Evolutionary conservation across 306 rosid genomes (phyloP).

Genomic region (Corylus heterophylla): DNA sequence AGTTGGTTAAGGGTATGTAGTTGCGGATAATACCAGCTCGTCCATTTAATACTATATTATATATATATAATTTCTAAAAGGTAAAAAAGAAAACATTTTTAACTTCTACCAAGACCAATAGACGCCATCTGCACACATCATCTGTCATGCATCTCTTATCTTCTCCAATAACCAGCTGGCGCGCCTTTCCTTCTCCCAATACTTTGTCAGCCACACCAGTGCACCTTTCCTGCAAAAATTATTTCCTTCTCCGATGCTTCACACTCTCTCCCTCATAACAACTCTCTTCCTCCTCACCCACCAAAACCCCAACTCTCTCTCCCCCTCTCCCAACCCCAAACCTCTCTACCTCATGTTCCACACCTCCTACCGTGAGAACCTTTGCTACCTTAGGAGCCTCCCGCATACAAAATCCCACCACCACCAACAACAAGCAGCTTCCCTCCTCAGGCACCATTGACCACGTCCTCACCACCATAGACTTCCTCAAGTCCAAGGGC

Average conservation of each 20-base stretch:
- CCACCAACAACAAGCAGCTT: slow-evolving; percentile 42
- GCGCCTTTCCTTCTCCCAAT: too few relatives aligned
- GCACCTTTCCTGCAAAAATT: too few relatives aligned
- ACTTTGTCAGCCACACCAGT: too few relatives aligned
- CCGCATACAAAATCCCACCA: slow-evolving; percentile 46
- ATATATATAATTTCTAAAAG: too few relatives aligned
- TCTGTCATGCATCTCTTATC: too few relatives aligned
- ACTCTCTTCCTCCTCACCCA: slow-evolving; percentile 17
- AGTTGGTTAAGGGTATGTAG: too few relatives aligned
- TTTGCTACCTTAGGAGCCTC: slow-evolving; percentile 69
- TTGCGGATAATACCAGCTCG: too few relatives aligned
- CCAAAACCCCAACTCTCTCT: not conserved
- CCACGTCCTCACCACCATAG: slow-evolving; percentile 53
- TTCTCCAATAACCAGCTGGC: too few relatives aligned
- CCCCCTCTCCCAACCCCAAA: slow-evolving; percentile 1
- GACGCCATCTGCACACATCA: too few relatives aligned
- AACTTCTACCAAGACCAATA: too few relatives aligned
- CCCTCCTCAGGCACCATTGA: slow-evolving; percentile 59
- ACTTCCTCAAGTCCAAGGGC: slow-evolving; percentile 68
- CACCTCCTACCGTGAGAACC: slow-evolving; percentile 64
- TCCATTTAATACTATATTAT: too few relatives aligned
- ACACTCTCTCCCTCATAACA: slow-evolving; percentile 24
- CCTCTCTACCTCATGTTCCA: slow-evolving; percentile 62
- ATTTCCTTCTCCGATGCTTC: slow-evolving; percentile 14
- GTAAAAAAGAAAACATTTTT: too few relatives aligned